These are phyloP conservation scores for Kodamaea sagamina DNA, from an alignment of 805 yeast genomes.

Conservation along the genomic window DNA sequence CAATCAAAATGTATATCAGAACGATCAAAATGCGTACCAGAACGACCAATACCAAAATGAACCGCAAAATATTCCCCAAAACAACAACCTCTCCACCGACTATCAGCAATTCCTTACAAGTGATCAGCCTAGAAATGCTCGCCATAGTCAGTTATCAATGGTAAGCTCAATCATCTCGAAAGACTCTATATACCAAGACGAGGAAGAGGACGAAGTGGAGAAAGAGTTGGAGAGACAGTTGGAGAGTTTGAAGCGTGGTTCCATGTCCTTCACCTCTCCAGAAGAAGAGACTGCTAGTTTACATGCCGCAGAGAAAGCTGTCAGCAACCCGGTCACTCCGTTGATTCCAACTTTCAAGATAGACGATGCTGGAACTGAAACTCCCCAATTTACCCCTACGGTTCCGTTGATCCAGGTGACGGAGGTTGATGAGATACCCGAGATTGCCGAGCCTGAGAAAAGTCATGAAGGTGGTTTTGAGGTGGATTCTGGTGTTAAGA, in stretches of 20 bases:
- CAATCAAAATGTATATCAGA: no score
- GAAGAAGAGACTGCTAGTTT: slow-evolving; percentile 1
- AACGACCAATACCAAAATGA: no score
- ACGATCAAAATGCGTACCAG: no score
- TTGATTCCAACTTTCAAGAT: slow-evolving; percentile 10
- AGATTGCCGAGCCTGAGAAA: not conserved
- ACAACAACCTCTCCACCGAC: slow-evolving; percentile 23
- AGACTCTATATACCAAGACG: slow-evolving; percentile 26
- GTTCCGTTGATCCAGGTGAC: slow-evolving; percentile 7
- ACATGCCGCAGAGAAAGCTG: slow-evolving; percentile 2
- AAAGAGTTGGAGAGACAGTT: slow-evolving; percentile 42
- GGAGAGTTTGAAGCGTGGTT: slow-evolving; percentile 28
- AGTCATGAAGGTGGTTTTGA: not conserved
- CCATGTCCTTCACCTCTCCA: slow-evolving; percentile 1
- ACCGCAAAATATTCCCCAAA: no score
- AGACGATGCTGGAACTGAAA: slow-evolving; percentile 5
- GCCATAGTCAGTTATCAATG: slow-evolving; percentile 42
- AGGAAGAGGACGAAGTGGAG: slow-evolving; percentile 37
- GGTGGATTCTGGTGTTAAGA: no score
- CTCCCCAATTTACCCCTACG: not conserved
- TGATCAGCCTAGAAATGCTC: slow-evolving; percentile 12
- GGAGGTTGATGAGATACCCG: slow-evolving; percentile 1
- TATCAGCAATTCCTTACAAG: slow-evolving; percentile 29
- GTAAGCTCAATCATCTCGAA: slow-evolving; percentile 45
- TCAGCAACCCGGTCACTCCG: slow-evolving; percentile 1